Percentiles rank a stretch among this genome's conserved stretches.
Conservation (phyloP, 139 green algal genomes). For the Nannochloris sp. region DNA sequence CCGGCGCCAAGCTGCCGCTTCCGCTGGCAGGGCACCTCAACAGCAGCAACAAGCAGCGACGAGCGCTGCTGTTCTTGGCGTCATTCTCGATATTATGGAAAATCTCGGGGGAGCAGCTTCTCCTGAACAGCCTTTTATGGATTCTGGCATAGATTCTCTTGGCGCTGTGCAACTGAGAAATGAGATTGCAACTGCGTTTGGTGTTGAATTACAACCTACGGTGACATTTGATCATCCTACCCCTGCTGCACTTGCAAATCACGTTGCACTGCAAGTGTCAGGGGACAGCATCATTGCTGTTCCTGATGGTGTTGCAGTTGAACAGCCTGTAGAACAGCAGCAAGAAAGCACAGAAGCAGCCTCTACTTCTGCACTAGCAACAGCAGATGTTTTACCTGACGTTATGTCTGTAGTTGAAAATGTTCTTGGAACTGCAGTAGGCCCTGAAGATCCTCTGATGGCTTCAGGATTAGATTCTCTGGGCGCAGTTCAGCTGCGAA, state of each 20-base stretch:
- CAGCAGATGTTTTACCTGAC: not conserved
- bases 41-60: no score
- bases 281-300: not conserved
- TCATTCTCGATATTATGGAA: not conserved
- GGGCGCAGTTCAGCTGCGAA: slow-evolving; percentile 67
- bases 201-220: slow-evolving; percentile 30
- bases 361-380: not conserved
- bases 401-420: not conserved
- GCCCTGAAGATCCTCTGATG: slow-evolving; percentile 44
- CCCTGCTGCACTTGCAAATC: slow-evolving; percentile 1
- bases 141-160: slow-evolving; percentile 50
- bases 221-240: slow-evolving; percentile 80
- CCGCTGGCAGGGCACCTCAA: not conserved
- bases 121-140: slow-evolving; percentile 40
- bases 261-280: not conserved
- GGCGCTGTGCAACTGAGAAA: slow-evolving; percentile 25
- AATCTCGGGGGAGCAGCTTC: not conserved
- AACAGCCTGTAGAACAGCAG: not conserved
- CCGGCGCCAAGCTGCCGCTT: not conserved
- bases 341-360: not conserved
- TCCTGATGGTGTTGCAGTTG: not conserved
- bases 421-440: slow-evolving; percentile 1
- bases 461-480: slow-evolving; percentile 66
- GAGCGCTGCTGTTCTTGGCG: not conserved
- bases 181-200: slow-evolving; percentile 9